Evolutionary conservation across 331 rosid genomes (phyloP).

Genomic region (Stylosanthes scabra): DNA sequence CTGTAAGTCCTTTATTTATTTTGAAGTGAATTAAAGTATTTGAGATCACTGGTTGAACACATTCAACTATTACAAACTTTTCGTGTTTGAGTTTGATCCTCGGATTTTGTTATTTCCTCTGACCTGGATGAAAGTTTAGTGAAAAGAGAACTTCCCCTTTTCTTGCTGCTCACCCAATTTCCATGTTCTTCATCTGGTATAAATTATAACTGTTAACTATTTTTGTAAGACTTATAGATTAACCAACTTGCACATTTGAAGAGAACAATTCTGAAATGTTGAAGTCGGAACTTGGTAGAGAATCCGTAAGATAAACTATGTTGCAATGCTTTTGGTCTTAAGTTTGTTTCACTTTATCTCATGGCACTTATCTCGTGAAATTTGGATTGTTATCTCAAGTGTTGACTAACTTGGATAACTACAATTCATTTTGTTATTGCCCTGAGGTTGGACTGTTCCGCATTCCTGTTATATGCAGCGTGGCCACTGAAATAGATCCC

Average conservation of each 20-base stretch:
- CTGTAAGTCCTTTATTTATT: conserved; percentile 59
- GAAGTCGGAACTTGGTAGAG: background rate
- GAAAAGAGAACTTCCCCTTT: conserved; percentile 12
- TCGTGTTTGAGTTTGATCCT: conserved; percentile 29
- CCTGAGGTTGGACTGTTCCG: conserved; percentile 13
- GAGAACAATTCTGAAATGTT: conserved; percentile 3
- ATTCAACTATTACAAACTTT: conserved; percentile 23
- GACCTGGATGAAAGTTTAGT: background rate
- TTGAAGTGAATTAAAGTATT: conserved; percentile 41
- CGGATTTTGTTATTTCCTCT: conserved; percentile 17
- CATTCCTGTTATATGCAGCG: conserved; percentile 31
- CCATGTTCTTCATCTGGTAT: background rate
- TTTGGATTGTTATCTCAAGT: conserved; percentile 21
- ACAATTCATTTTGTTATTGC: background rate
- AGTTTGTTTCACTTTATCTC: conserved; percentile 28
- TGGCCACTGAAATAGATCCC: conserved; percentile 14
- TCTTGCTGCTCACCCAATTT: background rate
- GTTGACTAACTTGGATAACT: conserved; percentile 9
- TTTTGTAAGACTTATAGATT: too few species aligned
- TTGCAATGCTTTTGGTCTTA: conserved; percentile 12
- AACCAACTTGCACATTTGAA: conserved; percentile 9
- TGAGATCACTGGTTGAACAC: conserved; percentile 31
- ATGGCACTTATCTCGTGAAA: conserved; percentile 2
- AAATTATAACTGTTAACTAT: background rate
- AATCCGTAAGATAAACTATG: background rate